Evolutionary conservation across 257 asterid species (phyloP).

Genomic region (Handroanthus guayacan): DNA sequence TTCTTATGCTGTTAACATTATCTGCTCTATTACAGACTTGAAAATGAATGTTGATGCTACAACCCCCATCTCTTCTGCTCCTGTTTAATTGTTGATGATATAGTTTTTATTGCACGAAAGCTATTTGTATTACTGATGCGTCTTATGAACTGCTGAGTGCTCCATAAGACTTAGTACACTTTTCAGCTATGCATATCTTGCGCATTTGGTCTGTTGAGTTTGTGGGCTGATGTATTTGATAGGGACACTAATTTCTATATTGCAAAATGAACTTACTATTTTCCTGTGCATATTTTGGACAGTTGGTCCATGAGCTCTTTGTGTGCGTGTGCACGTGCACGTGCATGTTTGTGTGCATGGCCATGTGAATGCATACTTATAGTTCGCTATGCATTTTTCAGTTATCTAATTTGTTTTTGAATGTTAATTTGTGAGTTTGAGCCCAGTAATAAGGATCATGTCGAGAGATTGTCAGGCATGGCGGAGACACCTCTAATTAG

Average conservation of each 20-base stretch:
- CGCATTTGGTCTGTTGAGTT: slow-evolving; percentile 12
- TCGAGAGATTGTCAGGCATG: neutral
- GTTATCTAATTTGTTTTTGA: neutral
- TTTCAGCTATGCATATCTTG: slow-evolving; percentile 9
- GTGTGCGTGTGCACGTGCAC: neutral
- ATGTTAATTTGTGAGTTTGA: neutral
- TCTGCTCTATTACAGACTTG: slow-evolving; percentile 14
- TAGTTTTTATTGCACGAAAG: neutral
- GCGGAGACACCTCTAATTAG: neutral
- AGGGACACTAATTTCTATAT: too few relatives aligned
- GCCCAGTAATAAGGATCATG: neutral
- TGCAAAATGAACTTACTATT: too few relatives aligned
- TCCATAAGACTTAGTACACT: neutral
- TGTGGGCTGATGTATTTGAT: neutral
- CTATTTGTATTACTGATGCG: slow-evolving; percentile 8
- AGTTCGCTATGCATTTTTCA: too few relatives aligned
- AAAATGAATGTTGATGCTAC: slow-evolving; percentile 31
- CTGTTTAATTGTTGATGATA: slow-evolving; percentile 1
- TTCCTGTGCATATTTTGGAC: neutral
- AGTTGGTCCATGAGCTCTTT: neutral
- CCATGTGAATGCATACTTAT: neutral
- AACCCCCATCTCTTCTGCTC: slow-evolving; percentile 25
- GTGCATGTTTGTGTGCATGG: neutral
- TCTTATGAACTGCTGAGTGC: neutral
- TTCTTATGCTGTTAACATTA: slow-evolving; percentile 18